Evolutionary conservation across 768 basidiomycete genomes (phyloP), one percentile per base, ranked within the genome.

Genomic region (Nidularia pulvinata): DNA sequence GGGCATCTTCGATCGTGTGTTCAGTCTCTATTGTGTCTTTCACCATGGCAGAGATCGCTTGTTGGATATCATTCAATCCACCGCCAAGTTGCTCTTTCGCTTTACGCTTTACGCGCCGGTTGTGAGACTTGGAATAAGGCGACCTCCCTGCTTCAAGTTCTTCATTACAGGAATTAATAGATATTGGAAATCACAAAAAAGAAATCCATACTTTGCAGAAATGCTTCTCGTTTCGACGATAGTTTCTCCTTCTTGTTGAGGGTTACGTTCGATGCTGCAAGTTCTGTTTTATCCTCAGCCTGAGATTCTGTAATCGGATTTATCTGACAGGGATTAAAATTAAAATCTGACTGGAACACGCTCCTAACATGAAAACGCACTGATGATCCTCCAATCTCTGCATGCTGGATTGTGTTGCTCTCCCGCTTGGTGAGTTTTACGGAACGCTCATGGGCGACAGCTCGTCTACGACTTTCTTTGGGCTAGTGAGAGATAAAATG

Each of bases 101-200:
- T 62, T 83, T 89, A 59, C 83, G 83, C 63, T 89, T 91, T 62
- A 86, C 61, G 33, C 90, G 83, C 22, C 89, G 81, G 44, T 69
- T 73, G 62, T 91, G 90, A 16, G 84, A 86, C 67, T 85, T 91
- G 0, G 90, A 91, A 62, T 88, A 84, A 16, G 83, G 83, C 1
- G 76, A 69, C 37, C 67, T 70, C 5, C 75, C 72, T 3, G 74
- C 67, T 54, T 78, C 81, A 45, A 91, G 67, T 56, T 67, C 68
- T 69, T 33, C 11, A 22, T 25, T 36, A n/a, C n/a, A n/a, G n/a
- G n/a, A n/a, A n/a, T n/a, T n/a, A n/a, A n/a, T n/a, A n/a, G n/a
- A n/a, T n/a, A n/a, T n/a, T n/a, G n/a, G n/a, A n/a, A n/a, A n/a
- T n/a, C n/a, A n/a, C n/a, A n/a, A n/a, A n/a, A n/a, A n/a, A n/a